phyloP scores from a whole-genome alignment of 768 basidiomycete species.

The Serendipita vermifera region DNA sequence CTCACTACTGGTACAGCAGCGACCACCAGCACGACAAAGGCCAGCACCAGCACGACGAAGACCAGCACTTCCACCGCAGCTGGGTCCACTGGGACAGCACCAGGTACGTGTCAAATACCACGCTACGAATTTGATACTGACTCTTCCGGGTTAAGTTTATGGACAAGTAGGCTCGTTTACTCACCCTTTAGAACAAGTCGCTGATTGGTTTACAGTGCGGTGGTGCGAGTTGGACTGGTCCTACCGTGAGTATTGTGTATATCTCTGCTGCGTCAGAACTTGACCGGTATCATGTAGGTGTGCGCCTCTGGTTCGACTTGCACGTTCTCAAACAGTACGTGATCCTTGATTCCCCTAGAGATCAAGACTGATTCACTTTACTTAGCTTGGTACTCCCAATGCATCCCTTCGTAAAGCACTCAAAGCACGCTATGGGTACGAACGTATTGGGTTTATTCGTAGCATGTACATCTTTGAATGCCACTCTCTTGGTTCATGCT shows the following conservation, averaged over 20 bases:
- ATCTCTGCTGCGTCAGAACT: not conserved
- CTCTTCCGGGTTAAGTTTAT: not conserved
- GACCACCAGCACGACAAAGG: not conserved
- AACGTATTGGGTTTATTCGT: too few species aligned
- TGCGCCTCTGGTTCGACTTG: constrained; percentile 5
- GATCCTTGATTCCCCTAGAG: not conserved
- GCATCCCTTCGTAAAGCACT: too few species aligned
- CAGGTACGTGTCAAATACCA: not conserved
- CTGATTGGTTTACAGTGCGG: constrained; percentile 9
- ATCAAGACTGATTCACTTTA: not conserved
- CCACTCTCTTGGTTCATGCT: too few species aligned
- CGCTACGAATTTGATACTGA: not conserved
- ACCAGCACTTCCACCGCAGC: not conserved
- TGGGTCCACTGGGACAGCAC: not conserved
- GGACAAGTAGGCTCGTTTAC: not conserved
- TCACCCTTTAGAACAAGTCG: not conserved
- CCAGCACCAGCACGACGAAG: not conserved
- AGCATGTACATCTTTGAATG: too few species aligned
- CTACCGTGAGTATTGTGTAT: not conserved
- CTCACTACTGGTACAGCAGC: not conserved
- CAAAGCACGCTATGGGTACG: too few species aligned
- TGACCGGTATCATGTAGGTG: not conserved
- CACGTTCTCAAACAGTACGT: constrained; percentile 4
- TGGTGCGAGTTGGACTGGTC: not conserved
- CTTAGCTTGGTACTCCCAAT: constrained; percentile 6